Percentiles rank a stretch among this genome's conserved stretches.
Conservation (phyloP, 768 basidiomycete genomes). For the Calocybe indica region DNA sequence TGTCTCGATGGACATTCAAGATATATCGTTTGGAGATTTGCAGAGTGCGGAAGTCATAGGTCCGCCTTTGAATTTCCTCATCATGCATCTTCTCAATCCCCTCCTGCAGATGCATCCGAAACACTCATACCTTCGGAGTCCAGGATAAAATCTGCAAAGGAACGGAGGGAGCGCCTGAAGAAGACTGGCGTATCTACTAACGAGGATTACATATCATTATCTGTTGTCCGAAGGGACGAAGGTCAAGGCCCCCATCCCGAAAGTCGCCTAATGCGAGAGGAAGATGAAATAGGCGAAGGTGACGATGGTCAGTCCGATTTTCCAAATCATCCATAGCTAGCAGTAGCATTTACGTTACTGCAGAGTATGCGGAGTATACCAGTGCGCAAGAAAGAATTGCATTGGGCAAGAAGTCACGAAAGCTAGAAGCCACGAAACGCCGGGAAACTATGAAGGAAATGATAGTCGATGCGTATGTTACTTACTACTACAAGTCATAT, state of each 20-base stretch:
- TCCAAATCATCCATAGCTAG: neutral
- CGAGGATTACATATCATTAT: conserved; percentile 78
- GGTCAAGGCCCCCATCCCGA: conserved; percentile 77
- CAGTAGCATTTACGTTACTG: neutral
- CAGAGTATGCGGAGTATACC: conserved; percentile 85
- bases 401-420: conserved; percentile 75
- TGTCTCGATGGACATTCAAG: conserved; percentile 42
- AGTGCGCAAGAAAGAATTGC: conserved; percentile 85
- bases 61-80: conserved; percentile 20
- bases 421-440: conserved; percentile 59
- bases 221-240: conserved; percentile 53
- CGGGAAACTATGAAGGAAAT: conserved; percentile 71
- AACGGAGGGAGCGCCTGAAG: conserved; percentile 67
- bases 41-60: conserved; percentile 24
- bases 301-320: conserved; percentile 65
- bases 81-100: neutral
- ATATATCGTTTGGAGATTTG: conserved; percentile 20
- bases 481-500: conserved; percentile 7
- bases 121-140: conserved; percentile 64
- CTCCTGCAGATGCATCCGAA: conserved; percentile 18
- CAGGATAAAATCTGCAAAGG: conserved; percentile 66
- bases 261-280: conserved; percentile 76
- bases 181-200: conserved; percentile 35
- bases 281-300: conserved; percentile 83
- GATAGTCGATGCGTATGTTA: conserved; percentile 71